Base-by-base conservation (phyloP, 1,284 basidiomycete genomes). In the Cystobasidium sp. region DNA sequence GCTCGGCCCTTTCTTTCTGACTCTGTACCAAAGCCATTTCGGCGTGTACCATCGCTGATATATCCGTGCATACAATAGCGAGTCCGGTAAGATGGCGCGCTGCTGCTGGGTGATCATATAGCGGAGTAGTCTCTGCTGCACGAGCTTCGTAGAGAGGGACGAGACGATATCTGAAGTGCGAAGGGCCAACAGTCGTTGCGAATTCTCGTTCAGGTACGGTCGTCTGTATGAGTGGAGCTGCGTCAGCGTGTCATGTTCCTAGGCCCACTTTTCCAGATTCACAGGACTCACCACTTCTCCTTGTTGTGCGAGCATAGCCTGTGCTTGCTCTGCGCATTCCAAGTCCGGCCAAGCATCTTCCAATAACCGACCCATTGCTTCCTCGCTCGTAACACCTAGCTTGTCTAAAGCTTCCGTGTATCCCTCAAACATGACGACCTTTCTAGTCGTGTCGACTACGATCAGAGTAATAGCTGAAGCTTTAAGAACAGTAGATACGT, bases 51-150 rank as follows among this genome's bases (percentile, higher is more conserved):
- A 82, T 79, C 61, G 82, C 82, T 12, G 82, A 82, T 47, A 82
- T 81, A 75, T 83, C 81, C 76, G 81, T 79, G 18, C 80, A 81
- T 22, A 82, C 81, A 46, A 82, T 80, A 41, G 82, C 81, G 65
- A 82, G 81, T 37, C 82, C 82, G 6, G 80, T 78, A 76, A 53
- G 31, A 31, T 63, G 61, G 20, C 41, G 53, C 18, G 49, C 31
- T 31, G 43, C 2, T 18, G 37, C 3, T 10, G 31, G n/a, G 6
- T 24, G 20, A 44, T 47, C 41, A n/a, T 46, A 31, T n/a, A n/a
- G 39, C 18, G 22, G 62, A 3, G 16, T 39, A 12, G 20, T 8
- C 20, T 53, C 41, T 20, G 39, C 53, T 24, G 49, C 16, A 7
- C 12, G 31, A 16, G 52, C 22, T 43, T 73, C 70, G 20, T 66